A percentile compares a stretch with the other conserved stretches of the same genome.
Conservation (phyloP, 1,284 basidiomycete genomes). For the Moesziomyces globuligerus region DNA sequence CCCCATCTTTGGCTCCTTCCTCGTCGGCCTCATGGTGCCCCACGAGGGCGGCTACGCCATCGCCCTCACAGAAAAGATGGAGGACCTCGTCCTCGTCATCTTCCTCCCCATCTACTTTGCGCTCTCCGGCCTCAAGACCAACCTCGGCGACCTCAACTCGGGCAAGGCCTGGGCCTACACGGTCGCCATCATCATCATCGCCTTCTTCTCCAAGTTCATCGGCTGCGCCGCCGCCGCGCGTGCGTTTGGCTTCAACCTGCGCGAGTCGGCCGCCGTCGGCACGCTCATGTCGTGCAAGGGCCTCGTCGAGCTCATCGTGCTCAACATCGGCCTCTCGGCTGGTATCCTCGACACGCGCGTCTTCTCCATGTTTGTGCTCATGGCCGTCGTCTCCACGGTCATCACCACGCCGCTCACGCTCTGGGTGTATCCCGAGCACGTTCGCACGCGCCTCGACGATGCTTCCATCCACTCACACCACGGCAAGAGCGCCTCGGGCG, state of each 20-base stretch:
- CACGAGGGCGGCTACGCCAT: constrained; percentile 82
- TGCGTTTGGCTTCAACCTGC: constrained; percentile 76
- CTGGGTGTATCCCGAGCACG: constrained; percentile 75
- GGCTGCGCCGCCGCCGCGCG: constrained; percentile 73
- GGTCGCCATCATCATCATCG: constrained; percentile 80
- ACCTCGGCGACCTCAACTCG: constrained; percentile 73
- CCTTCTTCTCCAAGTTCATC: constrained; percentile 79
- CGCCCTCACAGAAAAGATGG: constrained; percentile 72
- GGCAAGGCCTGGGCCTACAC: constrained; percentile 83
- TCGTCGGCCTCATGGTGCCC: constrained; percentile 87
- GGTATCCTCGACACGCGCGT: constrained; percentile 78
- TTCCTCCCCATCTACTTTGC: constrained; percentile 88
- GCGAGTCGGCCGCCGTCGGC: constrained; percentile 86
- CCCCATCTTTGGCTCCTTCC: constrained; percentile 84
- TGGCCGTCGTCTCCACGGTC: constrained; percentile 85
- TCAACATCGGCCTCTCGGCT: constrained; percentile 85
- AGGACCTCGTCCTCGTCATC: constrained; percentile 68
- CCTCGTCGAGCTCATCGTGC: constrained; percentile 79
- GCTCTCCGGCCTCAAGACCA: constrained; percentile 82
- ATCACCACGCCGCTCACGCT: constrained; percentile 87
- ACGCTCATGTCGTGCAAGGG: constrained; percentile 94
- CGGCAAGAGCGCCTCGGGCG: constrained; percentile 18
- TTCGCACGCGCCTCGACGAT: constrained; percentile 43
- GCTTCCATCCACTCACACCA: constrained; percentile 31
- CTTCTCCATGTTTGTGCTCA: constrained; percentile 87